Evolutionary conservation across 352 stramenopile genomes (phyloP), one percentile per base, ranked within the genome.

Genomic region (Phytophthora vignae): DNA sequence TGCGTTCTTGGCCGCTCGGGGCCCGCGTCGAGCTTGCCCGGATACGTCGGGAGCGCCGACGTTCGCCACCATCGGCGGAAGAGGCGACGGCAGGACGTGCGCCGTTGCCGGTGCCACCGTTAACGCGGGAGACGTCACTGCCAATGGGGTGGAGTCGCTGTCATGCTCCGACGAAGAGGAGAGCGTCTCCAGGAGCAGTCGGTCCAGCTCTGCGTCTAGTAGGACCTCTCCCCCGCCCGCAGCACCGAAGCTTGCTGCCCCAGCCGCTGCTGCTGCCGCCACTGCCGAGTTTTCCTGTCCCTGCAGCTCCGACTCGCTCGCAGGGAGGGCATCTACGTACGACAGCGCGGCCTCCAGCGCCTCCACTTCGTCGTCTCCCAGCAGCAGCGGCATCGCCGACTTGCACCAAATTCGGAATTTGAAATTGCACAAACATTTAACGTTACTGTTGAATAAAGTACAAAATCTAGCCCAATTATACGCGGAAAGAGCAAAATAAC

Each of bases 321-420:
- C 2, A 15, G 54, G 29, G 44, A 75, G 65, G 5, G 61, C 58
- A 6, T 79, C 72, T 27, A 76, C 46, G 42, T 70, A 76, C 14
- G 61, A 76, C 33, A 79, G 67, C 29, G 67, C 72, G 15, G 72
- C 67, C 48, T 79, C 72, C 40, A 76, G 53, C n/a, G 62, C 67
- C 38, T 76, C 72, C 29, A 66, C 50, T 44, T 79, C 67, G 52
- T 76, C 68, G 56, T 79, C 71, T 22, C 69, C 67, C n/a, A 81
- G 50, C 40, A 72, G 62, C 42, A 81, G 62, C 59, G 70, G 55
- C 74, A 81, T 81, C 46, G 7, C 12, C 14, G 6, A 38, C 31
- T 11, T 38, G 9, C 31, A 36, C 12, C 14, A n/a, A 44, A 46
- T 46, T 38, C 36, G 12, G 36, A 44, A 44, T 17, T 44, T 44